These are phyloP conservation scores for Pueraria montana DNA, from an alignment of 306 rosid genomes.

Conservation along the genomic window DNA sequence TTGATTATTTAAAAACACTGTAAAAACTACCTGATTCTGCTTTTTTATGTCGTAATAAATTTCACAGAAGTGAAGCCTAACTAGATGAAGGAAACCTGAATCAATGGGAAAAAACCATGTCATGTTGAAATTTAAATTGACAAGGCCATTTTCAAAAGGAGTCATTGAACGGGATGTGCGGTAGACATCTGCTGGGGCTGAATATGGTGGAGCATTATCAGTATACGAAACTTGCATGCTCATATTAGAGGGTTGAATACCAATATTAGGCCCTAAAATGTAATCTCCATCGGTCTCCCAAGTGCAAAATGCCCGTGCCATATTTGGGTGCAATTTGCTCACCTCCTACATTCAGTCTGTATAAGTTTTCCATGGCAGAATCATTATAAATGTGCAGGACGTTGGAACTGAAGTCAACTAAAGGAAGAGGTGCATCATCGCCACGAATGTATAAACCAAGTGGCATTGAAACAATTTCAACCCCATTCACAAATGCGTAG, in stretches of 20 bases:
- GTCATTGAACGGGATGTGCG: background rate
- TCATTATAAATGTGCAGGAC: background rate
- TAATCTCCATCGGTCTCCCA: constrained; percentile 35
- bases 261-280: background rate
- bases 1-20: constrained; percentile 34
- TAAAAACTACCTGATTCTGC: constrained; percentile 31
- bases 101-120: constrained; percentile 57
- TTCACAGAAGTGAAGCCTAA: constrained; percentile 72
- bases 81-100: constrained; percentile 57
- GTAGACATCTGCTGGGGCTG: constrained; percentile 48
- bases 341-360: constrained; percentile 58
- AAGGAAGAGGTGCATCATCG: constrained; percentile 2
- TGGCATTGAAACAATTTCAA: constrained; percentile 55
- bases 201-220: constrained; percentile 31
- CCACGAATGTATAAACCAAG: constrained; percentile 45
- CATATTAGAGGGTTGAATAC: background rate
- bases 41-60: fast-evolving
- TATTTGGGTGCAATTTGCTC: constrained; percentile 37
- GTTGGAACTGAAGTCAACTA: background rate
- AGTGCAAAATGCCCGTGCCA: constrained; percentile 51
- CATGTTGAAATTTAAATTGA: constrained; percentile 43
- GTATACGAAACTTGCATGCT: constrained; percentile 9
- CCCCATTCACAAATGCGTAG: constrained; percentile 45
- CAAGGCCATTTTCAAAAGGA: background rate
- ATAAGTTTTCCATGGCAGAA: constrained; percentile 48